Base-by-base conservation (phyloP, 2,329 filamentous ascomycete genomes). In the Monilinia vaccinii-corymbosi region DNA sequence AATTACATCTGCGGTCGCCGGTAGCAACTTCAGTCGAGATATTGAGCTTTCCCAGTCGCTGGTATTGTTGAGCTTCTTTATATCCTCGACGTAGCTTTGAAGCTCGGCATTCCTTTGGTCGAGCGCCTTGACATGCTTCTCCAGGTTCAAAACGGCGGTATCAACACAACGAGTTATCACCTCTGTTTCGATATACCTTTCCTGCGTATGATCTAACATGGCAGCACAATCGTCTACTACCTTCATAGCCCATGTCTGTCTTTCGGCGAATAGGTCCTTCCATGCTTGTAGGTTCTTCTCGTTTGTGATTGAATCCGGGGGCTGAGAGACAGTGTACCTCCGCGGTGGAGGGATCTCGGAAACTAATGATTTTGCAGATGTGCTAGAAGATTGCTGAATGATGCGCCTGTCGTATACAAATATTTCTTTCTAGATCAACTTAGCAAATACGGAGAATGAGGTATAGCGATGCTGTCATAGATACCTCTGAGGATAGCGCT, bases 321-420 rank as follows among this genome's bases (percentile, higher is more conserved):
- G 85, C 60, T 79, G 78, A 63, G 86, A 83, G 47, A 82, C 74
- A 58, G 79, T 77, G 78, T 74, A 87, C 66, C 76, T 79, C 61
- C 77, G 78, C 40, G 80, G 82, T 38, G 77, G 69, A 49, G 81
- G 77, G 62, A 78, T 68, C 60, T 84, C 79, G 68, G 75, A 74
- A 62, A 78, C 68, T 28, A 78, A 72, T 21, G 74, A 74, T 21
- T 77, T 73, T 8, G 76, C 70, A 50, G 74, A 72, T 42, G 74
- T 75, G 9, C 79, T 69, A 56, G 81, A 77, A 52, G 79, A 75
- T 55, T 83, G 74, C 65, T 86, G 80, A 55, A 87, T 84, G 68
- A 87, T 84, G 66, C 86, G 85, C 63, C 91, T 88, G 74, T 97
- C 91, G 75, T 96, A 99, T 56, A 97, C 84, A 72, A 89, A 97